phyloP scores from a whole-genome alignment of 2,329 filamentous ascomycete species.

The Whalleya microplaca region DNA sequence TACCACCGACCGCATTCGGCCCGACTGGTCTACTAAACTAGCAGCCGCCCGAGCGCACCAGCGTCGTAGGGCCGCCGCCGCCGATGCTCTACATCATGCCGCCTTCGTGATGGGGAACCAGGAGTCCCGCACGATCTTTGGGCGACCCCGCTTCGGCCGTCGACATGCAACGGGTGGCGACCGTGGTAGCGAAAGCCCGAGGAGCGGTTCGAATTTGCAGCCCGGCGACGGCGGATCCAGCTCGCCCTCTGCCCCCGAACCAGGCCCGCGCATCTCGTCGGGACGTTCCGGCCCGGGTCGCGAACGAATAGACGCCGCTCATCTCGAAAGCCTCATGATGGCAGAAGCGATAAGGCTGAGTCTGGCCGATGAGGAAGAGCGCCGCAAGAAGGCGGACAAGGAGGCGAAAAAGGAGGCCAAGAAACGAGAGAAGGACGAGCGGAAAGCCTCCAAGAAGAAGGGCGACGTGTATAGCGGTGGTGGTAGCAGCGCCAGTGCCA shows the following conservation, averaged over 20 bases:
- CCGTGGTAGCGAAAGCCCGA: constrained; percentile 37
- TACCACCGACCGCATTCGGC: constrained; percentile 88
- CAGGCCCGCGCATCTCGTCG: constrained; percentile 38
- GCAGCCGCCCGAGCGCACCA: constrained; percentile 83
- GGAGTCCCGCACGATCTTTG: constrained; percentile 58
- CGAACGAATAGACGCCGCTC: constrained; percentile 49
- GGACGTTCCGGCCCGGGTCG: constrained; percentile 30
- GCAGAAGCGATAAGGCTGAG: constrained; percentile 93
- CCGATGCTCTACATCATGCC: constrained; percentile 91
- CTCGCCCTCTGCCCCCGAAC: constrained; percentile 38
- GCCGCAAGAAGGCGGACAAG: constrained; percentile 84
- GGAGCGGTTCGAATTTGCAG: constrained; percentile 24
- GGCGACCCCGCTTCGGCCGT: constrained; percentile 58
- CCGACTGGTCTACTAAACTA: constrained; percentile 92
- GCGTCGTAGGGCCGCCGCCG: constrained; percentile 84
- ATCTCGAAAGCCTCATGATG: constrained; percentile 98
- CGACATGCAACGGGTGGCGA: constrained; percentile 50
- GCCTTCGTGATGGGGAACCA: constrained; percentile 83
- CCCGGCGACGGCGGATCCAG: constrained; percentile 32
- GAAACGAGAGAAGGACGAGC: constrained; percentile 81
- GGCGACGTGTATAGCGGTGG: constrained; percentile 46
- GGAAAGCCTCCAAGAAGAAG: constrained; percentile 73
- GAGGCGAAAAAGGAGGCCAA: constrained; percentile 82
- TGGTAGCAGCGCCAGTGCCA: constrained; percentile 60
- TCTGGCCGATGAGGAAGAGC: constrained; percentile 89